Conservation (phyloP, 176 grass and related monocot genomes). For the Aegilops bicornis region DNA sequence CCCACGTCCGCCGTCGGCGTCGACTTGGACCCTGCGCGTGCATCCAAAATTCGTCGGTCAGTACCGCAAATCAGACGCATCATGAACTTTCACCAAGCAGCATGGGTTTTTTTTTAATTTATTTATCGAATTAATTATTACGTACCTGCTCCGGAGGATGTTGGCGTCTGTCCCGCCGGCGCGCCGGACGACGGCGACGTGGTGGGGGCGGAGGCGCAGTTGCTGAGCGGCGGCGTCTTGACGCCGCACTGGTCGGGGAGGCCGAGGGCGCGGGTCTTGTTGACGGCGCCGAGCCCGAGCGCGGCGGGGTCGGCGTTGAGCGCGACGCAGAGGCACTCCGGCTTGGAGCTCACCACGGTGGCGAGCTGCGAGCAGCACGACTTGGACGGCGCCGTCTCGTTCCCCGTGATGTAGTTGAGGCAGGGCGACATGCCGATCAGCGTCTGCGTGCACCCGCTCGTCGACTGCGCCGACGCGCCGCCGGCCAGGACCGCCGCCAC, state of each 20-base stretch:
- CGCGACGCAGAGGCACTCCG: slow-evolving; percentile 71
- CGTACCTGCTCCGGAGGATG: slow-evolving; percentile 13
- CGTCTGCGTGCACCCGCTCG: slow-evolving; percentile 48
- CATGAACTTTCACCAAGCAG: neutral
- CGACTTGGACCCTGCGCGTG: slow-evolving; percentile 31
- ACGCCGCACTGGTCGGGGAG: slow-evolving; percentile 60
- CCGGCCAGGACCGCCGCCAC: neutral
- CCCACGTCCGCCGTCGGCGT: neutral
- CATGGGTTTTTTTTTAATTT: too few relatives aligned
- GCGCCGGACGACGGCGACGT: neutral
- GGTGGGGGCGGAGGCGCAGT: neutral
- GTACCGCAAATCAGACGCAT: neutral
- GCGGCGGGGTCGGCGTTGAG: slow-evolving; percentile 48
- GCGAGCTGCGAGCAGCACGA: slow-evolving; percentile 70
- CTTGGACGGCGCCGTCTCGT: slow-evolving; percentile 46
- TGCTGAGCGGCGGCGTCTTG: slow-evolving; percentile 57
- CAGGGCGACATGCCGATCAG: slow-evolving; percentile 69
- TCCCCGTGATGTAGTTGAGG: slow-evolving; percentile 78
- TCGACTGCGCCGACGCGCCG: slow-evolving; percentile 49
- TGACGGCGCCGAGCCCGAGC: slow-evolving; percentile 58
- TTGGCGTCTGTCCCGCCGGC: neutral
- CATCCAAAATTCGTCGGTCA: neutral
- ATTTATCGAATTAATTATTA: neutral
- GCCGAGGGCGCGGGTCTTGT: slow-evolving; percentile 62
- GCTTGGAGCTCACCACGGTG: slow-evolving; percentile 50